Evolutionary conservation across 2,329 filamentous ascomycete species (phyloP).

Genomic region (Botrytis elliptica): DNA sequence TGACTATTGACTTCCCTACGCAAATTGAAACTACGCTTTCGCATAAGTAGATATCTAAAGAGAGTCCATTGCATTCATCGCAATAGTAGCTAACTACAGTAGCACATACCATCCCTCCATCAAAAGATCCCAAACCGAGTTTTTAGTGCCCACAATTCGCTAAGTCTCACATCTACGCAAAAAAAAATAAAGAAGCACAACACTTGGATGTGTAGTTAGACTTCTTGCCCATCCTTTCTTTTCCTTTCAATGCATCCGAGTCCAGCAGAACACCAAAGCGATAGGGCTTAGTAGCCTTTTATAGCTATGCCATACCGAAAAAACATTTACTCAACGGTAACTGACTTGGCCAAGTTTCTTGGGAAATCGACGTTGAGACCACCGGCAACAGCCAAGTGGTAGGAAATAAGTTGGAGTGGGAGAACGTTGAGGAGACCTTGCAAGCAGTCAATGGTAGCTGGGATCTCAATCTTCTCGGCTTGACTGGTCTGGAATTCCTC

Average conservation of each 20-base stretch:
- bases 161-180: slow-evolving; percentile 17
- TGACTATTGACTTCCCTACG: background rate
- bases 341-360: slow-evolving; percentile 96
- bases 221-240: background rate
- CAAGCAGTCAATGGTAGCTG: slow-evolving; percentile 89
- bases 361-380: slow-evolving; percentile 98
- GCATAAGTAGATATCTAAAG: slow-evolving; percentile 6
- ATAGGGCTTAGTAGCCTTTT: slow-evolving; percentile 23
- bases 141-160: slow-evolving; percentile 16
- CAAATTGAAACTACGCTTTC: slow-evolving; percentile 10
- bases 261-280: slow-evolving; percentile 24
- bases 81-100: slow-evolving; percentile 4
- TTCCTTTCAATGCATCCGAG: slow-evolving; percentile 3
- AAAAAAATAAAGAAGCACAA: slow-evolving; percentile 12
- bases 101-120: slow-evolving; percentile 6
- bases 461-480: slow-evolving; percentile 97
- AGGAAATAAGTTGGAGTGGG: slow-evolving; percentile 94
- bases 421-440: slow-evolving; percentile 98
- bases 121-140: slow-evolving; percentile 11
- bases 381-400: slow-evolving; percentile 96
- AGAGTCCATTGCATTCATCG: slow-evolving; percentile 2
- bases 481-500: slow-evolving; percentile 84
- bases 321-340: slow-evolving; percentile 82
- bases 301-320: slow-evolving; percentile 9
- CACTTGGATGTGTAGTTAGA: slow-evolving; percentile 1